Evolutionary conservation across 2,329 filamentous ascomycete species (phyloP), one percentile per base, ranked within the genome.

Genomic region (Geosmithia morbida): DNA sequence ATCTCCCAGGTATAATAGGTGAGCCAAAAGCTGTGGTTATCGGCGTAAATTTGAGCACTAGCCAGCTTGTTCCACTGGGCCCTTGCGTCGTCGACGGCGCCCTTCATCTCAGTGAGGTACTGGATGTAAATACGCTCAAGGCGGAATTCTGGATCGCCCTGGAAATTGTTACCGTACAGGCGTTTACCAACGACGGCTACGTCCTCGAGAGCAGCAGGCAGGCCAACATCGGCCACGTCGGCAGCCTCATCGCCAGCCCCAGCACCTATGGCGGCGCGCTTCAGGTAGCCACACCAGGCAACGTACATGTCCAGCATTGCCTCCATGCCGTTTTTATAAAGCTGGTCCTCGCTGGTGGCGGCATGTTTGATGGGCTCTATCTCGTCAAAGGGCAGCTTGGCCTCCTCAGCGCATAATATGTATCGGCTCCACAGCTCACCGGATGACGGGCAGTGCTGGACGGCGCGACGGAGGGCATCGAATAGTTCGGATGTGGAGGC

Each of bases 1-100:
- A 97, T 83, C 65, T 97, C 92, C 84, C 88, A 97, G 47, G 83
- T 72, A 64, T 96, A 96, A 63, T 87, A 96, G 42, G 82, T 80
- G 48, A 89, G 74, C 92, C 92, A 98, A 61, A 97, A 97, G 56
- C 95, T 87, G 58, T 89, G 88, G 55, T 81, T 89, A 55, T 87
- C 78, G 29, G 81, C 80, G 48, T 87, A 67, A 3, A 79, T 79
- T 17, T 74, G 70, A n/a, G 77, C 68, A 19, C 77, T 61, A 3
- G 72, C 74, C 29, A 97, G 71, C 17, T 77, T 76, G 53, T 84
- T 79, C 80, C 87, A 97, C 44, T 85, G 77, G 16, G 75, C 72
- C 40, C 92, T 79, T 2, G 90, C 92, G 48, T 82, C 82, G 18
- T 87, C 78, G 46, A 86, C 69, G 41, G 85, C 83, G 22, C 81